These are phyloP conservation scores for Claviceps arundinis DNA, from an alignment of 2,329 filamentous ascomycete genomes.

Conservation along the genomic window DNA sequence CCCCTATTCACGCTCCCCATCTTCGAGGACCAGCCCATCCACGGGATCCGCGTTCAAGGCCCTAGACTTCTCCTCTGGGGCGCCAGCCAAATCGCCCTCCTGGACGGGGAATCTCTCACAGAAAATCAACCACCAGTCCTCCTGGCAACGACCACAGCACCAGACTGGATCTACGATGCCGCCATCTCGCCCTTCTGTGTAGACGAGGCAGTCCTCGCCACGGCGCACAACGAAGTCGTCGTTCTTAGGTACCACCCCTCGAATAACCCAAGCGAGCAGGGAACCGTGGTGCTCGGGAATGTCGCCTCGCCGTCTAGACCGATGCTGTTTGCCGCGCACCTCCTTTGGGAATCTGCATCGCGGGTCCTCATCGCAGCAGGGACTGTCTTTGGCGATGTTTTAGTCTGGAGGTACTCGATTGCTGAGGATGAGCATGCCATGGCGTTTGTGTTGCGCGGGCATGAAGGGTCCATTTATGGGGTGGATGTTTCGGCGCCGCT, in stretches of 20 bases:
- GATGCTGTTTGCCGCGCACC: constrained; percentile 74
- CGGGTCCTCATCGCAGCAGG: constrained; percentile 69
- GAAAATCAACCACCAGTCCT: constrained; percentile 8
- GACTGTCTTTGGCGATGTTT: constrained; percentile 87
- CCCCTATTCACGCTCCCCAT: constrained; percentile 32
- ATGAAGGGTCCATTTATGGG: constrained; percentile 90
- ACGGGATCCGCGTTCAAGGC: constrained; percentile 47
- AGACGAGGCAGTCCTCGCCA: constrained; percentile 49
- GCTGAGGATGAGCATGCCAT: constrained; percentile 14
- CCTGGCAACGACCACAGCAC: constrained; percentile 25
- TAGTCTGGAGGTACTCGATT: constrained; percentile 68
- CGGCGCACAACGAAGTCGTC: constrained; percentile 75
- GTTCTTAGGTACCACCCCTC: constrained; percentile 25
- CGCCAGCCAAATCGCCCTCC: constrained; percentile 39
- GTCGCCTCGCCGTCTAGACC: constrained; percentile 58
- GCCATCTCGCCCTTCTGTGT: constrained; percentile 33
- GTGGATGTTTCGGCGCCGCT: constrained; percentile 60
- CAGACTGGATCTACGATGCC: constrained; percentile 70
- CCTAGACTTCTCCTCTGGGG: constrained; percentile 51
- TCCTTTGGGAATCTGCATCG: constrained; percentile 45
- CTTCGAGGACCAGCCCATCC: constrained; percentile 58
- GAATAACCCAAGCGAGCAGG: constrained; percentile 12
- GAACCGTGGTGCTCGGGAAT: constrained; percentile 26
- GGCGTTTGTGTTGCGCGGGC: constrained; percentile 46
- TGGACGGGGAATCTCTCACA: constrained; percentile 15